A percentile compares a stretch with the other conserved stretches of the same genome.
These are phyloP conservation scores for Lipomyces yamadae DNA, from an alignment of 805 yeast species.

Conservation along the genomic window DNA sequence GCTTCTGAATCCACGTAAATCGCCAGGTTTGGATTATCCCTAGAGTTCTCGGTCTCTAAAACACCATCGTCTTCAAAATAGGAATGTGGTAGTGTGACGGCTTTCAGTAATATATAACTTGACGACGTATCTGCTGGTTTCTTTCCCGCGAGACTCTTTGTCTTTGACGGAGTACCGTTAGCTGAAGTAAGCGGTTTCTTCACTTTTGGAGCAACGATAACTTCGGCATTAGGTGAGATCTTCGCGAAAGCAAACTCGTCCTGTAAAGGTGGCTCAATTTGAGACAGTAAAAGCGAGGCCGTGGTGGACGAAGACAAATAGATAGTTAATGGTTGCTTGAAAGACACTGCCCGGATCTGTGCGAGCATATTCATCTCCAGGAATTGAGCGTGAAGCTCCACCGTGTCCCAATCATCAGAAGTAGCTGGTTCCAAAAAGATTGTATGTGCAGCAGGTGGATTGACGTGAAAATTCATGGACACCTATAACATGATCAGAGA, in stretches of 20 bases:
- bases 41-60: constrained; percentile 34
- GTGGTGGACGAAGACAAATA: constrained; percentile 66
- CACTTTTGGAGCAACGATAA: constrained; percentile 74
- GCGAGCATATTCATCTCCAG: constrained; percentile 75
- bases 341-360: constrained; percentile 77
- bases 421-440: constrained; percentile 80
- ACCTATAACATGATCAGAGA: constrained; percentile 36
- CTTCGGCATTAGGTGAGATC: constrained; percentile 66
- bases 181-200: constrained; percentile 33
- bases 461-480: constrained; percentile 54
- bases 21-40: constrained; percentile 42
- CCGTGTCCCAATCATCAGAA: constrained; percentile 85
- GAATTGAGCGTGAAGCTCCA: constrained; percentile 77
- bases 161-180: constrained; percentile 15
- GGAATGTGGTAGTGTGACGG: constrained; percentile 61
- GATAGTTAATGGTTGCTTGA: constrained; percentile 55
- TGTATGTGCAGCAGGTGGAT: constrained; percentile 58
- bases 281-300: constrained; percentile 62
- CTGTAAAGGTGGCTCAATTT: constrained; percentile 51
- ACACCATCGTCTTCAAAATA: constrained; percentile 39
- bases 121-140: constrained; percentile 4
- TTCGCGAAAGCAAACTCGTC: constrained; percentile 50
- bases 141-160: constrained; percentile 21
- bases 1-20: constrained; percentile 55
- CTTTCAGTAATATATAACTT: constrained; percentile 52